Percentiles rank a stretch among this genome's conserved stretches.
Conservation (phyloP, 1,139 yeast species). For the Candida glucosophila region DNA sequence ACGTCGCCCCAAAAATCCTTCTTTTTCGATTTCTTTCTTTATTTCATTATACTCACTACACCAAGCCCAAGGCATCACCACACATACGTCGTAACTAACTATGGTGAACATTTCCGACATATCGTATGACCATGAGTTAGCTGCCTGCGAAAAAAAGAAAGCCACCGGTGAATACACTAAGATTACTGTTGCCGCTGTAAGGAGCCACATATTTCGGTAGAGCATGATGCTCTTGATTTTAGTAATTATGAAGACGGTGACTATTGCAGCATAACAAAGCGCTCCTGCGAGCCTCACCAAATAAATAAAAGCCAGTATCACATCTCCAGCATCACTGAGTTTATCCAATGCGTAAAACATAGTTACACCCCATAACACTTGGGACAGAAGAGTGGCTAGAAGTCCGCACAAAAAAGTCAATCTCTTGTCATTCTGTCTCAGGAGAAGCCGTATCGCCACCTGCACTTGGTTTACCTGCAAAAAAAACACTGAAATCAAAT, state of each 20-base stretch:
- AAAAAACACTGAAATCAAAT: slow-evolving; percentile 51
- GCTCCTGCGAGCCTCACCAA: slow-evolving; percentile 69
- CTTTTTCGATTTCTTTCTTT: slow-evolving; percentile 61
- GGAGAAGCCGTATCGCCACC: slow-evolving; percentile 63
- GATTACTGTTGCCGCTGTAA: slow-evolving; percentile 52
- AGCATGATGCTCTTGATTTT: slow-evolving; percentile 50
- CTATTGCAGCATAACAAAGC: slow-evolving; percentile 61
- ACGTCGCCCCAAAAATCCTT: slow-evolving; percentile 73
- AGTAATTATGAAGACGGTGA: slow-evolving; percentile 49
- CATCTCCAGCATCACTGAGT: slow-evolving; percentile 42
- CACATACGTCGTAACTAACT: slow-evolving; percentile 63
- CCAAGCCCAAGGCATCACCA: slow-evolving; percentile 86
- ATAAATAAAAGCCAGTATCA: slow-evolving; percentile 73
- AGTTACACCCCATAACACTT: slow-evolving; percentile 63
- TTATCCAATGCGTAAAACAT: slow-evolving; percentile 33
- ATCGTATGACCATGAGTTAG: slow-evolving; percentile 62
- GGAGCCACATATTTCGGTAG: slow-evolving; percentile 38
- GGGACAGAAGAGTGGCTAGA: slow-evolving; percentile 47
- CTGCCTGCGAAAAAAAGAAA: slow-evolving; percentile 70
- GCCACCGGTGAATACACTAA: slow-evolving; percentile 60
- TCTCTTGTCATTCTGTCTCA: slow-evolving; percentile 63
- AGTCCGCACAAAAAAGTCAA: slow-evolving; percentile 57
- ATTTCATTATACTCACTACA: slow-evolving; percentile 57
- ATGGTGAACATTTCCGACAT: slow-evolving; percentile 68
- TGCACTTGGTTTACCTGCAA: slow-evolving; percentile 71